These are phyloP conservation scores for Metschnikowia noctiluminum DNA, from an alignment of 805 yeast genomes.

Conservation along the genomic window DNA sequence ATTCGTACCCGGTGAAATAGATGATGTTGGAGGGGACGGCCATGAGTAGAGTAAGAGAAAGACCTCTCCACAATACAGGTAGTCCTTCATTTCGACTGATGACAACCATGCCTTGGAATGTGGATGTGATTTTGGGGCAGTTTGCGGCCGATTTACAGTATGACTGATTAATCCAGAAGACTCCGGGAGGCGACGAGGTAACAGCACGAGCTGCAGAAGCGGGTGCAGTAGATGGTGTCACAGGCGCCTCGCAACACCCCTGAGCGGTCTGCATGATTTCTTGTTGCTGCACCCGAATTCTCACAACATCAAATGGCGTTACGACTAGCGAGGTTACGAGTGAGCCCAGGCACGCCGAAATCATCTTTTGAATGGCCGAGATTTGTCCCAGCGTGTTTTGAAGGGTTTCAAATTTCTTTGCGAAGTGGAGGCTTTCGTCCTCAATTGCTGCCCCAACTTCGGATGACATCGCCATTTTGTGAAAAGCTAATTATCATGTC, in stretches of 20 bases:
- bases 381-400: slow-evolving; percentile 26
- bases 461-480: slow-evolving; percentile 36
- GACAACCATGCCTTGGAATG: slow-evolving; percentile 66
- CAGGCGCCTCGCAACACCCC: slow-evolving; percentile 24
- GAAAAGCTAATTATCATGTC: not conserved
- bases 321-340: slow-evolving; percentile 67
- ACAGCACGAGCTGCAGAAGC: not conserved
- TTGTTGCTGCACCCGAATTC: slow-evolving; percentile 77
- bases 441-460: slow-evolving; percentile 40
- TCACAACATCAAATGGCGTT: slow-evolving; percentile 79
- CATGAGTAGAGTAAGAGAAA: slow-evolving; percentile 78
- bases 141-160: slow-evolving; percentile 35
- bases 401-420: not conserved
- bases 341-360: slow-evolving; percentile 77
- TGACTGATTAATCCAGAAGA: slow-evolving; percentile 34
- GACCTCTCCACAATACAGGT: slow-evolving; percentile 82
- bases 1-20: slow-evolving; percentile 91
- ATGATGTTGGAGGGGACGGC: slow-evolving; percentile 91
- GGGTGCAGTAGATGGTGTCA: not conserved
- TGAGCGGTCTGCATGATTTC: slow-evolving; percentile 42
- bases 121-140: slow-evolving; percentile 58
- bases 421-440: slow-evolving; percentile 23
- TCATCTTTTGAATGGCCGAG: slow-evolving; percentile 60
- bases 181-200: slow-evolving; percentile 10
- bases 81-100: slow-evolving; percentile 75